Conservation (phyloP, 2,329 filamentous ascomycete species). For the Cadophora sp. region DNA sequence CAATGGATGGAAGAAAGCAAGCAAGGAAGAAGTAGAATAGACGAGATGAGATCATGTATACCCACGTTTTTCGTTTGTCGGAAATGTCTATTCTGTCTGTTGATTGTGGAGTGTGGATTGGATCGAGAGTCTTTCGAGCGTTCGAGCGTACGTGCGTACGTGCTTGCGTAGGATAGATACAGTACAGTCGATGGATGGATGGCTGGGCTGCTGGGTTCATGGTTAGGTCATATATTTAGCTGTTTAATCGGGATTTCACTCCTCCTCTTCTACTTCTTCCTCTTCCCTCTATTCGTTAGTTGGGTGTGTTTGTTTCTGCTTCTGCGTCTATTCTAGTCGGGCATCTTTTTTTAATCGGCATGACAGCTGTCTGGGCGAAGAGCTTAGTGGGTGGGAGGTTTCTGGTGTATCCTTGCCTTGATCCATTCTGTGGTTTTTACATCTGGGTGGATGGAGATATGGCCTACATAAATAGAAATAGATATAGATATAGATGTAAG, state of each 20-base stretch:
- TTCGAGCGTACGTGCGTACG: neutral
- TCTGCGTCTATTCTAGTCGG: too few species aligned
- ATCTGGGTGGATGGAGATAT: too few species aligned
- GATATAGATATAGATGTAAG: too few species aligned
- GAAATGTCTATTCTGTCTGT: neutral
- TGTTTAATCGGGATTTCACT: neutral
- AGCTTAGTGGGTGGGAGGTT: too few species aligned
- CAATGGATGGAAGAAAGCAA: neutral
- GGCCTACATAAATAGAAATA: too few species aligned
- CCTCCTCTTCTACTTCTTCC: neutral
- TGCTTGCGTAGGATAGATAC: neutral
- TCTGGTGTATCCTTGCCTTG: too few species aligned
- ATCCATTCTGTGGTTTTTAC: too few species aligned
- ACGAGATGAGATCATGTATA: slow-evolving; percentile 41
- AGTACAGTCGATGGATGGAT: neutral
- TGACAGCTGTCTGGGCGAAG: too few species aligned
- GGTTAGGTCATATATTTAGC: neutral
- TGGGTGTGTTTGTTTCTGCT: too few species aligned
- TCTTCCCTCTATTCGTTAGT: neutral
- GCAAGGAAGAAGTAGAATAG: slow-evolving; percentile 22
- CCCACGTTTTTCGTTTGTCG: slow-evolving; percentile 37
- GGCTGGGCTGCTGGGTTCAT: neutral
- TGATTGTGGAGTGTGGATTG: neutral
- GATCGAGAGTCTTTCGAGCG: neutral
- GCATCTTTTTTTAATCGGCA: too few species aligned